phyloP scores from a whole-genome alignment of 345 rosid species.

The Euphorbia pulcherrima region DNA sequence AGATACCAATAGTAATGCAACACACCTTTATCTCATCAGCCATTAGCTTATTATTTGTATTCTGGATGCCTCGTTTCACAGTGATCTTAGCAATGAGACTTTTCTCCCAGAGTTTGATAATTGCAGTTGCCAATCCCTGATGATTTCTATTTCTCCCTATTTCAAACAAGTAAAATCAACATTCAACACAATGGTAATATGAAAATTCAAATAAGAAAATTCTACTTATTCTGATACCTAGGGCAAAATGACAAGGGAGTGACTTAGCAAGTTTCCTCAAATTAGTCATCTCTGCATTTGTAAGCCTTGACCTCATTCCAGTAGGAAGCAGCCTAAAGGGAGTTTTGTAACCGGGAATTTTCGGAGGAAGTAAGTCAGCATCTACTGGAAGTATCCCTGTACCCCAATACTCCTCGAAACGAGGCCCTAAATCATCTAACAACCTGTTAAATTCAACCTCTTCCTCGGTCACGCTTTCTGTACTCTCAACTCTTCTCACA shows the following conservation, averaged over 20 bases:
- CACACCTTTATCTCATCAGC: conserved; percentile 90
- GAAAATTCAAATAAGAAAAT: conserved; percentile 12
- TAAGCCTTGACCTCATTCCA: conserved; percentile 84
- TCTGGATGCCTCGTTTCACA: conserved; percentile 94
- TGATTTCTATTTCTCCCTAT: conserved; percentile 94
- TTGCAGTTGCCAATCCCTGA: conserved; percentile 90
- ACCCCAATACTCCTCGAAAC: conserved; percentile 98
- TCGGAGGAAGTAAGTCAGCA: conserved; percentile 85
- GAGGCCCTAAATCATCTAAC: conserved; percentile 86
- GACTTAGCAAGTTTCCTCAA: conserved; percentile 79
- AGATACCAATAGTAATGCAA: conserved; percentile 1
- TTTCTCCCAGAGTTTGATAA: conserved; percentile 89
- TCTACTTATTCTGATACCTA: conserved; percentile 45
- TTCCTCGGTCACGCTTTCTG: conserved; percentile 61
- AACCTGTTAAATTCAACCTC: conserved; percentile 69
- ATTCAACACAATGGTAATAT: conserved; percentile 17
- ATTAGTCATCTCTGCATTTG: conserved; percentile 94
- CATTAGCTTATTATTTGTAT: conserved; percentile 95
- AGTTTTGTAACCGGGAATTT: conserved; percentile 79
- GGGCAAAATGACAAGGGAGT: conserved; percentile 96
- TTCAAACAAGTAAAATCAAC: conserved; percentile 25
- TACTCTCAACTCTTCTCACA: conserved; percentile 26
- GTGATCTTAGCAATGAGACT: conserved; percentile 82
- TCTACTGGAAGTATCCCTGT: conserved; percentile 94
- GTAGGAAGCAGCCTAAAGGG: conserved; percentile 97